Evolutionary conservation across 768 basidiomycete genomes (phyloP).

Genomic region (Pleurotus salmoneostramineus): DNA sequence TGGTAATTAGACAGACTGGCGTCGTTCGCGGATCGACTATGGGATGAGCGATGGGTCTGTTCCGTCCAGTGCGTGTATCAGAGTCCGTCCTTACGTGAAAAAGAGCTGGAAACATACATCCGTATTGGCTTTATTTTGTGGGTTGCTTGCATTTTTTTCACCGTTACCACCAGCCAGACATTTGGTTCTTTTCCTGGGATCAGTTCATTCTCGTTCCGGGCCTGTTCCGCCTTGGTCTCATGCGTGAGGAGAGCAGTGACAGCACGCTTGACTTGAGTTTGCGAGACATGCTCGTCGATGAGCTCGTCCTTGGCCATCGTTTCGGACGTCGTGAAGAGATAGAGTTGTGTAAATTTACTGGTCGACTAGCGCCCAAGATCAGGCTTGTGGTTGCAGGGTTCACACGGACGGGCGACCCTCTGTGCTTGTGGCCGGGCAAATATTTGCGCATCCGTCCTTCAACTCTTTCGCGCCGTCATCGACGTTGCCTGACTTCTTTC

Average conservation of each 20-base stretch:
- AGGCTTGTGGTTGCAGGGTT: background rate
- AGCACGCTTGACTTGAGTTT: slow-evolving; percentile 72
- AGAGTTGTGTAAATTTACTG: background rate
- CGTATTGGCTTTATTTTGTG: slow-evolving; percentile 76
- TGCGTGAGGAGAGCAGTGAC: slow-evolving; percentile 75
- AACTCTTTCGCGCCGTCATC: background rate
- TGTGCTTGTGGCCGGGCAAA: background rate
- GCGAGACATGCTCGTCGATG: slow-evolving; percentile 68
- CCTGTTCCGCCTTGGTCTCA: slow-evolving; percentile 55
- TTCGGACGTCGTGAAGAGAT: background rate
- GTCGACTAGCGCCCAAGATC: background rate
- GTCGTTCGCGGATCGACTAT: slow-evolving; percentile 80
- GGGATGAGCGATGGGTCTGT: slow-evolving; percentile 74
- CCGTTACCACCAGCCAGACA: slow-evolving; percentile 85
- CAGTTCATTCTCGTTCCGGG: slow-evolving; percentile 71
- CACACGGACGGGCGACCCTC: slow-evolving; percentile 2
- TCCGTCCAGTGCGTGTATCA: background rate
- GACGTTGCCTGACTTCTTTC: background rate
- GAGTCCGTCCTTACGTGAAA: background rate
- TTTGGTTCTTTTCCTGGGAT: slow-evolving; percentile 76
- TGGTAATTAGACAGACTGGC: slow-evolving; percentile 86
- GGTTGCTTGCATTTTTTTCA: slow-evolving; percentile 76
- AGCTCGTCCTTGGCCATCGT: slow-evolving; percentile 48
- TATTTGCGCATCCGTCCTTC: background rate
- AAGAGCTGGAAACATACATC: slow-evolving; percentile 55